Conservation (phyloP, 208 protist genomes). For the Kentomonas sorsogonicus region DNA sequence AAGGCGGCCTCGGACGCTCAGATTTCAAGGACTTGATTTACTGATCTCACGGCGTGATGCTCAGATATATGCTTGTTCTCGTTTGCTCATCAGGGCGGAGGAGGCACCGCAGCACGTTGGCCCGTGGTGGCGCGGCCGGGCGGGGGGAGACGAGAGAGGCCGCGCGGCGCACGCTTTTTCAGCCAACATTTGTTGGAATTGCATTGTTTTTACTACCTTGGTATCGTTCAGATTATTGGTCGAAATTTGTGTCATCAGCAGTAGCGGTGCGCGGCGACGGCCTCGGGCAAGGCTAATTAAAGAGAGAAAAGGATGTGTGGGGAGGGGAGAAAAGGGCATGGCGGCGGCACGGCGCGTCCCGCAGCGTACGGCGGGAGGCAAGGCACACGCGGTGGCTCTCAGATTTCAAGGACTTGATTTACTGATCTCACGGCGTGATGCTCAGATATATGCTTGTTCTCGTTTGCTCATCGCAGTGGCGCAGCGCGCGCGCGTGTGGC, state of each 20-base stretch:
- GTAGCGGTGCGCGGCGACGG: neutral
- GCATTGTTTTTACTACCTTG: slow-evolving; percentile 13
- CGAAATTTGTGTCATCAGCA: slow-evolving; percentile 6
- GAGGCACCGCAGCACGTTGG: too few relatives aligned
- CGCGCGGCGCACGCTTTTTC: too few relatives aligned
- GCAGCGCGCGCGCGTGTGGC: neutral
- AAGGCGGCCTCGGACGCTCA: slow-evolving; percentile 13
- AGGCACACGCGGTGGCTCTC: slow-evolving; percentile 9
- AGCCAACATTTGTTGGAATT: neutral
- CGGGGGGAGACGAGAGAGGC: too few relatives aligned
- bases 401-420: slow-evolving; percentile 54
- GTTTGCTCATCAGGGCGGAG: slow-evolving; percentile 28
- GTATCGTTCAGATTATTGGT: slow-evolving; percentile 28
- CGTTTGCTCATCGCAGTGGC: slow-evolving; percentile 19
- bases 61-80: slow-evolving; percentile 64
- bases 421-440: slow-evolving; percentile 18
- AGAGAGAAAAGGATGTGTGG: too few relatives aligned
- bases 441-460: slow-evolving; percentile 68
- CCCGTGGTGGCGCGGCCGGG: too few relatives aligned
- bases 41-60: slow-evolving; percentile 21
- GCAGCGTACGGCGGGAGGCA: too few relatives aligned
- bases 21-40: slow-evolving; percentile 53
- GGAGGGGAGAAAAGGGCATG: neutral
- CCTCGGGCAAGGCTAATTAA: too few relatives aligned
- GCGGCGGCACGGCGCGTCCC: too few relatives aligned